Evolutionary conservation across 2,329 filamentous ascomycete species (phyloP), one percentile per base, ranked within the genome.

Genomic region (Diplodia corticola): DNA sequence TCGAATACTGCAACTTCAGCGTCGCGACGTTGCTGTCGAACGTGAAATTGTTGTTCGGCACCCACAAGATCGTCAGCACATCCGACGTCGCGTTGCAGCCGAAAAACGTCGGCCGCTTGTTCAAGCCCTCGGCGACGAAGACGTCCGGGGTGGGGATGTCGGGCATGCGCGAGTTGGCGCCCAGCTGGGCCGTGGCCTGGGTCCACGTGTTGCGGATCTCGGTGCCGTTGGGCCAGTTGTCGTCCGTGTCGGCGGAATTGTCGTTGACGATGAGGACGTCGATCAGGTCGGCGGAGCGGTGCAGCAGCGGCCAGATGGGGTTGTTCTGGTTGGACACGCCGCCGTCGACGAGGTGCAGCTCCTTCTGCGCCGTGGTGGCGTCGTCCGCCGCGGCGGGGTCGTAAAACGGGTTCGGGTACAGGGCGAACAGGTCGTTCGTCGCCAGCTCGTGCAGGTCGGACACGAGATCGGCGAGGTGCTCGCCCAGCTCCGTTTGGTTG

Each of bases 201-300:
- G 83, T 77, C 76, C 87, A 89, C 20, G 85, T 86, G 66, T 84
- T 83, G 65, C 82, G 80, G 63, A 88, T 76, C 63, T 86, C 85
- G 40, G 83, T 84, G 66, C 87, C 88, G 73, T 89, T 84, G 69
- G 88, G 88, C 82, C 84, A 89, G 75, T 79, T 77, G 71, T 78
- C 78, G 55, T 78, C 73, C 0, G 85, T 88, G 76, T 90, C 88
- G 70, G 86, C 87, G 5, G 83, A 85, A 63, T 86, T 87, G 78
- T 90, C 88, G 72, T 87, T 82, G 59, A 87, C 87, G 74, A 90
- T 83, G 72, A 90, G 82, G 63, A 90, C 84, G 73, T 89, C 86
- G 68, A 90, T 3, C 1, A 44, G 80, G 67, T 78, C 74, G 86
- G 83, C 6, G 79, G 70, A 59, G 79, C 46, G 77, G 64, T 84